A percentile compares a stretch with the other conserved stretches of the same genome.
phyloP scores from a whole-genome alignment of 1,284 basidiomycete species.

The Cronartium quercuum region DNA sequence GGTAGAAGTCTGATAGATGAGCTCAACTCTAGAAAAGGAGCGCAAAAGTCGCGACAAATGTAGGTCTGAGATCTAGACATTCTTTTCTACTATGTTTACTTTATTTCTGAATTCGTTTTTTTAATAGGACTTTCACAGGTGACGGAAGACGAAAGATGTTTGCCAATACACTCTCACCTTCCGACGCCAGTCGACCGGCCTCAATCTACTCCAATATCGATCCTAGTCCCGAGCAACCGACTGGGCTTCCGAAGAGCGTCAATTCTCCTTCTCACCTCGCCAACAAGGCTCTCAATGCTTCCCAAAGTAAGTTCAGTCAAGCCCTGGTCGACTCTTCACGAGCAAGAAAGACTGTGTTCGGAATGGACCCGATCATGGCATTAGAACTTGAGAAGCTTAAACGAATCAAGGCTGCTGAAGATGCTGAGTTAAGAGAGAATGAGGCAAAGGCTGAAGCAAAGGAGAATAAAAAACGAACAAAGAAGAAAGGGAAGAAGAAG shows the following conservation, averaged over 20 bases:
- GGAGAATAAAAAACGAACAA: slow-evolving; percentile 14
- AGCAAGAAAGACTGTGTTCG: slow-evolving; percentile 34
- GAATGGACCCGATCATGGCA: slow-evolving; percentile 34
- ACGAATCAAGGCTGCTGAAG: slow-evolving; percentile 30
- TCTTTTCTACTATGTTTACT: background rate
- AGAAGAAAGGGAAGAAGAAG: slow-evolving; percentile 32
- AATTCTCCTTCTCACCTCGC: slow-evolving; percentile 21
- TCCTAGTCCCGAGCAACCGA: background rate
- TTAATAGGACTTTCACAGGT: slow-evolving; percentile 18
- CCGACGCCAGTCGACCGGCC: slow-evolving; percentile 15
- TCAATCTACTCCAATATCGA: slow-evolving; percentile 28
- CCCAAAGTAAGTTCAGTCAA: slow-evolving; percentile 19
- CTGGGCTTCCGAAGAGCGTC: slow-evolving; percentile 4
- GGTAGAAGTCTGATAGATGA: slow-evolving; percentile 36
- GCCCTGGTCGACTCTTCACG: slow-evolving; percentile 24
- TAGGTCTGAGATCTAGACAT: slow-evolving; percentile 2
- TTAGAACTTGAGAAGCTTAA: slow-evolving; percentile 34
- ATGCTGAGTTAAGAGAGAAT: slow-evolving; percentile 20
- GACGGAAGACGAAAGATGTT: slow-evolving; percentile 12
- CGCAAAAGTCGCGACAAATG: slow-evolving; percentile 28
- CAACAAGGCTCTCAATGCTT: slow-evolving; percentile 13
- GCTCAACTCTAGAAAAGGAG: slow-evolving; percentile 30
- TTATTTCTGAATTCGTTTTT: background rate
- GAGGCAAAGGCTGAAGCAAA: slow-evolving; percentile 26
- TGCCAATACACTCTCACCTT: slow-evolving; percentile 23